Evolutionary conservation across 768 basidiomycete genomes (phyloP).

Genomic region (Peribolospora baueri): DNA sequence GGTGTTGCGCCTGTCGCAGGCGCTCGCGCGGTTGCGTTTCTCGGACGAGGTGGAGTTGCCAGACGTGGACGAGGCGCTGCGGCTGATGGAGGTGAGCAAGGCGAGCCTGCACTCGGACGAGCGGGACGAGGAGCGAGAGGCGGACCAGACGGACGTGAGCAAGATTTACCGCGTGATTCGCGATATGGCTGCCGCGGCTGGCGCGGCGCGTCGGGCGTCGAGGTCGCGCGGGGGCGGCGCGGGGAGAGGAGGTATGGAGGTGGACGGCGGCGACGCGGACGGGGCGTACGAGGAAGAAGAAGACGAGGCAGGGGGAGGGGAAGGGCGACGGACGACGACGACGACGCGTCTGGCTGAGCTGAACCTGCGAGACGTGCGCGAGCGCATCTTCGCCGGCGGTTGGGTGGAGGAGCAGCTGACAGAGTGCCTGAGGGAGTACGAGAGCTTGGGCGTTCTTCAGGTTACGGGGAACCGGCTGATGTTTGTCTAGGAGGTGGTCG

Average conservation of each 20-base stretch:
- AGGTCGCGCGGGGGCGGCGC: constrained; percentile 9
- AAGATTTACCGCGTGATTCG: constrained; percentile 81
- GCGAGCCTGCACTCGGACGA: constrained; percentile 49
- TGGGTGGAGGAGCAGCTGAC: constrained; percentile 67
- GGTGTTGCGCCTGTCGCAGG: constrained; percentile 79
- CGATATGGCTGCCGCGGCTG: constrained; percentile 33
- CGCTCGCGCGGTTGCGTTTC: constrained; percentile 73
- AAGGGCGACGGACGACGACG: constrained; percentile 28
- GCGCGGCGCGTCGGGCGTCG: not conserved
- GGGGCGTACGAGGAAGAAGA: constrained; percentile 22
- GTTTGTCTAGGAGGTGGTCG: not conserved
- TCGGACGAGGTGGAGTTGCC: constrained; percentile 50
- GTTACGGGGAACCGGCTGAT: not conserved
- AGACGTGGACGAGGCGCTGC: constrained; percentile 89
- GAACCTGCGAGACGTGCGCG: constrained; percentile 64
- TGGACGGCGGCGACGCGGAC: constrained; percentile 17
- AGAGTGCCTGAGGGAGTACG: not conserved
- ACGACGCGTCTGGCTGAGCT: constrained; percentile 43
- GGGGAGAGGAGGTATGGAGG: constrained; percentile 16
- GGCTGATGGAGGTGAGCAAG: constrained; percentile 92
- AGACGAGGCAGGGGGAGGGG: constrained; percentile 23
- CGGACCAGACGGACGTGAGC: constrained; percentile 53
- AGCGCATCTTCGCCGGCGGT: constrained; percentile 58
- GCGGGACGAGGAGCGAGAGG: constrained; percentile 40
- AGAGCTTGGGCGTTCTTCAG: no score